These are phyloP conservation scores for Aschersonia sp. DNA, from an alignment of 2,329 filamentous ascomycete genomes.

Conservation along the genomic window DNA sequence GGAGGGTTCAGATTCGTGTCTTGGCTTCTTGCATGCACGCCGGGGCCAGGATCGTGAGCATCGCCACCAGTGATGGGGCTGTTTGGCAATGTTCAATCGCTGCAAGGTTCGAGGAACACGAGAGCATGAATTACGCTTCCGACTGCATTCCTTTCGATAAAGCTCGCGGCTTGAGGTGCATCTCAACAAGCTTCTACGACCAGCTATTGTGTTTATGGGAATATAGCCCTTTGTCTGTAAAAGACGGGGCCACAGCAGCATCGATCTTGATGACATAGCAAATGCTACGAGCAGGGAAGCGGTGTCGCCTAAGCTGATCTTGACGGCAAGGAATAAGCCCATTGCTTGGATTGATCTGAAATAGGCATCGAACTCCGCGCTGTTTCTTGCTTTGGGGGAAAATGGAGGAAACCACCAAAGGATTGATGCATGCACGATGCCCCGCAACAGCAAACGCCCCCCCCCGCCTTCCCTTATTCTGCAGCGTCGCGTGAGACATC, in stretches of 20 bases:
- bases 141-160: conserved; percentile 39
- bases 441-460: too few species aligned
- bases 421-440: too few species aligned
- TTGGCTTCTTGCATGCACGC: conserved; percentile 91
- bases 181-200: conserved; percentile 70
- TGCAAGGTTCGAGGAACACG: conserved; percentile 65
- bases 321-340: too few species aligned
- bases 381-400: too few species aligned
- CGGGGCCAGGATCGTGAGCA: conserved; percentile 51
- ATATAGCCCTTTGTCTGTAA: neutral
- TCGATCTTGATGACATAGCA: too few species aligned
- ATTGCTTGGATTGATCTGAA: too few species aligned
- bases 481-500: too few species aligned
- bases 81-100: conserved; percentile 49
- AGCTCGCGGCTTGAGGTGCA: conserved; percentile 24
- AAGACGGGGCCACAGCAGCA: neutral
- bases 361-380: too few species aligned
- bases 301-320: too few species aligned
- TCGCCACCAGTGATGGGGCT: conserved; percentile 21
- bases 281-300: too few species aligned
- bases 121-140: conserved; percentile 91
- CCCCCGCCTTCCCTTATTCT: too few species aligned
- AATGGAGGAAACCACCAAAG: too few species aligned
- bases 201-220: conserved; percentile 53
- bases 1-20: conserved; percentile 27